These are phyloP conservation scores for Cladorrhinum samala DNA, from an alignment of 495 filamentous ascomycete species.

Conservation along the genomic window DNA sequence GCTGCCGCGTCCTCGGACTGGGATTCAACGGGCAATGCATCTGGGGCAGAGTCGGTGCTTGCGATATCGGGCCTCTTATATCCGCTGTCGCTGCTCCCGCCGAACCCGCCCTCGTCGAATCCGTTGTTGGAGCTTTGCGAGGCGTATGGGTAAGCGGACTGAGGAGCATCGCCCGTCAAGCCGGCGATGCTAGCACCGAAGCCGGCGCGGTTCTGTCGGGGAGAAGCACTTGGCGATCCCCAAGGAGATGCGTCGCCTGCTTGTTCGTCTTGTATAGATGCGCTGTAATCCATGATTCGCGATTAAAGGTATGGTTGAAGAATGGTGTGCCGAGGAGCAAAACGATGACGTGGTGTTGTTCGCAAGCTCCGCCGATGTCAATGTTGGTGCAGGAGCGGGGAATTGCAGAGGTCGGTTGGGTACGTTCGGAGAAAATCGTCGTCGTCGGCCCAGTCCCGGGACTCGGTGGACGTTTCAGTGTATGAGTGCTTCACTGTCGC, in stretches of 20 bases:
- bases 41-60: slow-evolving; percentile 28
- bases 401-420: neutral
- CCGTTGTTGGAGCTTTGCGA: slow-evolving; percentile 30
- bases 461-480: too few relatives aligned
- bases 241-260: slow-evolving; percentile 68
- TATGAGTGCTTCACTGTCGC: too few relatives aligned
- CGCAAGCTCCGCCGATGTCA: neutral
- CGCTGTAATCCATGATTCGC: slow-evolving; percentile 73
- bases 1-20: slow-evolving; percentile 2
- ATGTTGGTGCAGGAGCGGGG: too few relatives aligned
- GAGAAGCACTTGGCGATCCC: slow-evolving; percentile 60
- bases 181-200: slow-evolving; percentile 38
- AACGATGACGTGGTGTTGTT: slow-evolving; percentile 9
- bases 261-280: slow-evolving; percentile 68
- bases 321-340: neutral
- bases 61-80: slow-evolving; percentile 36
- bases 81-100: slow-evolving; percentile 21
- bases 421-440: neutral
- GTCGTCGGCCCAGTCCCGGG: too few relatives aligned
- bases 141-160: slow-evolving; percentile 32
- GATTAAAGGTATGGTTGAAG: neutral
- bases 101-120: slow-evolving; percentile 35
- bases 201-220: slow-evolving; percentile 53
- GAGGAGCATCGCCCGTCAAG: slow-evolving; percentile 16
- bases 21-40: slow-evolving; percentile 15